These are phyloP conservation scores for Chrysoporthe deuterocubensis DNA, from an alignment of 2,329 filamentous ascomycete genomes.

Conservation along the genomic window DNA sequence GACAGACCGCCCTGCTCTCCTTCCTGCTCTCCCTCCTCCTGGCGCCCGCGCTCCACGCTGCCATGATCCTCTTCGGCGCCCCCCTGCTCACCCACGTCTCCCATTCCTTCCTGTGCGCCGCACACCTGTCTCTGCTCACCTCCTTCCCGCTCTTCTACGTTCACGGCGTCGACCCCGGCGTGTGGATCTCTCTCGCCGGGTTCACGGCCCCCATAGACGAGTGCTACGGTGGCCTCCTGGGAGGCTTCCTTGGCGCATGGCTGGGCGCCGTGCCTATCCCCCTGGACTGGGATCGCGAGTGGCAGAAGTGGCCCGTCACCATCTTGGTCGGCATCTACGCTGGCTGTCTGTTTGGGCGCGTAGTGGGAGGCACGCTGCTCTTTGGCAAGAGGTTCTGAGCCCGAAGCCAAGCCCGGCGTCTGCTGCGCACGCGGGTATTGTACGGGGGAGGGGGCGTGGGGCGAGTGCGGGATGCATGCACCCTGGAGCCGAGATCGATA, in stretches of 20 bases:
- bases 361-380: conserved; percentile 57
- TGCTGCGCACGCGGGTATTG: too few relatives aligned
- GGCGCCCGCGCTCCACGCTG: conserved; percentile 63
- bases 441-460: too few relatives aligned
- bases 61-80: conserved; percentile 87
- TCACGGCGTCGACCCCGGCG: conserved; percentile 73
- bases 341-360: conserved; percentile 74
- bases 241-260: conserved; percentile 83
- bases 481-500: too few relatives aligned
- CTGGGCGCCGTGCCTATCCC: conserved; percentile 93
- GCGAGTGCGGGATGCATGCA: too few relatives aligned
- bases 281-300: conserved; percentile 97
- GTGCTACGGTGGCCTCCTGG: conserved; percentile 80
- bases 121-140: conserved; percentile 79
- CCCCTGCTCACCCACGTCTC: conserved; percentile 80
- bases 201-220: conserved; percentile 77
- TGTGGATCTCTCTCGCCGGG: conserved; percentile 73
- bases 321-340: conserved; percentile 82
- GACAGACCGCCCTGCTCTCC: conserved; percentile 50
- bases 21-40: conserved; percentile 69
- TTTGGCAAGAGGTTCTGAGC: conserved; percentile 49
- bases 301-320: conserved; percentile 97
- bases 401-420: background rate
- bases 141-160: conserved; percentile 83
- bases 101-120: conserved; percentile 79